Conservation (phyloP, 768 basidiomycete species). For the Termitomyces sp. region DNA sequence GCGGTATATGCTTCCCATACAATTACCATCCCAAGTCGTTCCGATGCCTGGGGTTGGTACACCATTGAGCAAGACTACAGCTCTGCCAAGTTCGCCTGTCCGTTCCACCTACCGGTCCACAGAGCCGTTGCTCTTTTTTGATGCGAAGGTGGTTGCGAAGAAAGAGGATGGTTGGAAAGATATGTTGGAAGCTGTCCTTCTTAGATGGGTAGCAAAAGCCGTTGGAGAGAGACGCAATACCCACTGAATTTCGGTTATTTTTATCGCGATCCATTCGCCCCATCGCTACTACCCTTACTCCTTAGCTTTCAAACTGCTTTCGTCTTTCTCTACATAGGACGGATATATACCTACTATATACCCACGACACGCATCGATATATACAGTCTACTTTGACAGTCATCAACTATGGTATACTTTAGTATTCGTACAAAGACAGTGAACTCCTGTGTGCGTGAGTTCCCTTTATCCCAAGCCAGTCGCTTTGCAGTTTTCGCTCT, state of each 20-base stretch:
- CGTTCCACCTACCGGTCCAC: constrained; percentile 31
- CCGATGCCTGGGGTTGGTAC: constrained; percentile 13
- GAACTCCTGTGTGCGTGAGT: too few species aligned
- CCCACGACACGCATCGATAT: not conserved
- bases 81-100: constrained; percentile 26
- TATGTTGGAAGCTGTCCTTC: constrained; percentile 65
- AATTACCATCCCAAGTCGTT: constrained; percentile 42
- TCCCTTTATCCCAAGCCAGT: not conserved
- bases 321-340: not conserved
- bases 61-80: constrained; percentile 19
- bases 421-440: not conserved
- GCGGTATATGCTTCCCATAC: constrained; percentile 73
- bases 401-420: not conserved
- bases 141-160: constrained; percentile 68
- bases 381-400: not conserved
- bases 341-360: not conserved
- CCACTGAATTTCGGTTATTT: constrained; percentile 8
- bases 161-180: constrained; percentile 77
- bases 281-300: not conserved
- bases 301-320: not conserved
- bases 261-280: not conserved
- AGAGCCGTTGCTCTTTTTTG: constrained; percentile 60
- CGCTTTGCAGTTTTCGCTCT: not conserved
- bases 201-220: constrained; percentile 65
- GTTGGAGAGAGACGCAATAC: constrained; percentile 57